These are phyloP conservation scores for Pelagophyceae sp. DNA, from an alignment of 352 stramenopile genomes.

Conservation along the genomic window DNA sequence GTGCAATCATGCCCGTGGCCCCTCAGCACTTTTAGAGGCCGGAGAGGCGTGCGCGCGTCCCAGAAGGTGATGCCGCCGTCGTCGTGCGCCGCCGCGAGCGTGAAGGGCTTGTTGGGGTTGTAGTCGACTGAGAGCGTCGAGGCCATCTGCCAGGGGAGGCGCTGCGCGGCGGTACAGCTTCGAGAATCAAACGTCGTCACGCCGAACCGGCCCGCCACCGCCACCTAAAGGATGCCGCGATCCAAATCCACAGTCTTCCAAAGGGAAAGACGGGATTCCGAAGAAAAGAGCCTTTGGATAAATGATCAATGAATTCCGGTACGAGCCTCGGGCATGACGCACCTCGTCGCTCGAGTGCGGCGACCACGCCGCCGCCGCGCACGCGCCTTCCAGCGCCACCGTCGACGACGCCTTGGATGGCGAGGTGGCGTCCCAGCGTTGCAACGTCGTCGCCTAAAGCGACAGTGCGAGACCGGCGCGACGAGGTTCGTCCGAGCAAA, in stretches of 20 bases:
- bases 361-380: not conserved
- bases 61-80: constrained; percentile 94
- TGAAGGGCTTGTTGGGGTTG: constrained; percentile 92
- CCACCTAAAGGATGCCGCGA: too few species aligned
- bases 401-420: not conserved
- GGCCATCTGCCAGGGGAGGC: too few species aligned
- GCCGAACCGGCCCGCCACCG: too few species aligned
- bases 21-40: constrained; percentile 64
- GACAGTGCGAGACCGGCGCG: too few species aligned
- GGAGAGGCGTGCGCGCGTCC: constrained; percentile 73
- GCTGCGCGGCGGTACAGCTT: too few species aligned
- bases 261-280: too few species aligned
- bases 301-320: not conserved
- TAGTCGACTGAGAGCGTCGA: constrained; percentile 79
- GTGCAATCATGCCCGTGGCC: constrained; percentile 86
- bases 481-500: too few species aligned
- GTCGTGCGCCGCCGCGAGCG: constrained; percentile 75
- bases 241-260: too few species aligned
- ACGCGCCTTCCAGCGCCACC: not conserved
- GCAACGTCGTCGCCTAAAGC: not conserved
- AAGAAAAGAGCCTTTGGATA: too few species aligned
- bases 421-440: not conserved
- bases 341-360: constrained; percentile 6
- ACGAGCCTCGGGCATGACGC: too few species aligned
- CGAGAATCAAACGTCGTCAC: too few species aligned